Percentiles rank a stretch among this genome's conserved stretches.
Conservation (phyloP, 2,329 filamentous ascomycete species). For the Aspergillus flavus region DNA sequence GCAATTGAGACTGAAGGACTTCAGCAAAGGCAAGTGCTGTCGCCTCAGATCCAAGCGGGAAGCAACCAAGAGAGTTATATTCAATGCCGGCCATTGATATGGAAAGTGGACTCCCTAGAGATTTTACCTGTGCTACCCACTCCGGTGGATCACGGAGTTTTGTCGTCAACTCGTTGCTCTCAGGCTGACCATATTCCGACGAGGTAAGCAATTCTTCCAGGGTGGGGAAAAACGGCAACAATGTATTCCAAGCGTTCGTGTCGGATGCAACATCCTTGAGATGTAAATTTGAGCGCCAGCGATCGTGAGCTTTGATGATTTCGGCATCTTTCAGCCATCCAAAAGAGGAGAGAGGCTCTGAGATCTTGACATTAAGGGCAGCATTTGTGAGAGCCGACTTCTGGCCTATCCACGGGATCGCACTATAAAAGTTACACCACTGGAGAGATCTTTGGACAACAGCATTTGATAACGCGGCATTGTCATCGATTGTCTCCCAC, state of each 20-base stretch:
- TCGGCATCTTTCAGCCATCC: constrained; percentile 50
- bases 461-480: constrained; percentile 42
- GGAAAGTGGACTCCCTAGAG: constrained; percentile 41
- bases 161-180: constrained; percentile 9
- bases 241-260: constrained; percentile 28
- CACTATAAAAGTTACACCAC: constrained; percentile 53
- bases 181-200: constrained; percentile 18
- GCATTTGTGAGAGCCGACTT: constrained; percentile 41
- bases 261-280: constrained; percentile 23
- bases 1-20: constrained; percentile 48
- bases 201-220: constrained; percentile 31
- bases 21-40: constrained; percentile 47
- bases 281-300: constrained; percentile 41
- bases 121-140: constrained; percentile 35
- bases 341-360: constrained; percentile 49
- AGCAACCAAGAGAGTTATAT: constrained; percentile 48
- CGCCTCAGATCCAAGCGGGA: constrained; percentile 50
- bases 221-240: constrained; percentile 31
- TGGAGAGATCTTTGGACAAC: constrained; percentile 47
- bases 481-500: constrained; percentile 50
- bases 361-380: constrained; percentile 30
- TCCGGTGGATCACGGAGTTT: constrained; percentile 34
- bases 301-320: constrained; percentile 48
- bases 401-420: constrained; percentile 48
- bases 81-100: constrained; percentile 40